Evolutionary conservation across 1,284 basidiomycete genomes (phyloP).

Genomic region (Porodaedalea pini): DNA sequence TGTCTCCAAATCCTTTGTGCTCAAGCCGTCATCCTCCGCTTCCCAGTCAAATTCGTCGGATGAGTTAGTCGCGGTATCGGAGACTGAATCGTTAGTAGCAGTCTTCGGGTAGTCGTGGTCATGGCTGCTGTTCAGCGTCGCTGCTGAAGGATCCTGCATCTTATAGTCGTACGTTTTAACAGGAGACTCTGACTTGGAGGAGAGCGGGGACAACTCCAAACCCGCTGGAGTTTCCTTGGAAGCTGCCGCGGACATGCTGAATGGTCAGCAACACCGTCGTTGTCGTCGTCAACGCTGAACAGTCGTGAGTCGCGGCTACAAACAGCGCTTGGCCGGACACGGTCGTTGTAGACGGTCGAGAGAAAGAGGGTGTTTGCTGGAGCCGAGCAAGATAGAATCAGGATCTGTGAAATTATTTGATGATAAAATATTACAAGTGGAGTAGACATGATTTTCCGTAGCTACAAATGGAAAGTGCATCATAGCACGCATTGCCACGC

Average conservation of each 20-base stretch:
- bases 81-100: conserved; percentile 24
- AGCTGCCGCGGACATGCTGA: background rate
- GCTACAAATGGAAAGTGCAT: background rate
- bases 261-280: background rate
- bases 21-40: conserved; percentile 45
- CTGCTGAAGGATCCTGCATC: conserved; percentile 1
- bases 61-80: conserved; percentile 58
- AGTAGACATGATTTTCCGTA: too few species aligned
- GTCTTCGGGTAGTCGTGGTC: background rate
- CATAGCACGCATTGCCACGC: too few species aligned
- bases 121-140: conserved; percentile 10
- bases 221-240: conserved; percentile 6
- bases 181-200: conserved; percentile 11
- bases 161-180: background rate
- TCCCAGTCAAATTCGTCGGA: conserved; percentile 77
- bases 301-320: too few species aligned
- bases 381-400: too few species aligned
- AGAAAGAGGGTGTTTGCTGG: background rate
- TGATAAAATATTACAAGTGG: background rate
- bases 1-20: conserved; percentile 23
- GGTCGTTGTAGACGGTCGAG: too few species aligned
- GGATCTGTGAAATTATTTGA: background rate
- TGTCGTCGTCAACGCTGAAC: background rate
- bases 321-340: too few species aligned
- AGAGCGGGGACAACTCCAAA: conserved; percentile 16